Evolutionary conservation across 305 asterid genomes (phyloP), one percentile per base, ranked within the genome.

Genomic region (Solanum hybrid): DNA sequence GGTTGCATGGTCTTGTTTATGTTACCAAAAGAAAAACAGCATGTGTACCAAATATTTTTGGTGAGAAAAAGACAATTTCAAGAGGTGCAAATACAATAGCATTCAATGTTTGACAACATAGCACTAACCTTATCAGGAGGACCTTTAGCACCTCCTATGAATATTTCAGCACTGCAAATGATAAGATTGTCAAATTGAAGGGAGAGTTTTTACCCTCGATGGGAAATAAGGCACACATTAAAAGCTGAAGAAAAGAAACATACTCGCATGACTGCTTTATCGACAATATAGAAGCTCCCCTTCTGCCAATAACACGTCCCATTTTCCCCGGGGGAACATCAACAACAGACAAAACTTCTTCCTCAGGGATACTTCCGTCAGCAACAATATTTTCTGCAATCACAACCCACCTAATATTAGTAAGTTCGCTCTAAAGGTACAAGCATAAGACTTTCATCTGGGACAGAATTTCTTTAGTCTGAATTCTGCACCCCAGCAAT

Each of bases 191-290:
- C 90, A 89, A 51, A 84, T 83, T 83, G 29, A 7, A 38, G n/a
- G 65, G 73, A 27, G 87, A 15, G 38, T 15, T 83, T 45, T 83
- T 29, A 83, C 36, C 38, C 73, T 32, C 32, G 4, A 15, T 11
- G 11, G 85, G 20, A 3, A 79, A 31, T 20, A 79, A 57, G 31
- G 77, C 77, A 31, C 31, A 51, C 76, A 57, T 51, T 84, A 51
- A 51, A 32, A 22, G 29, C 72, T 57, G 29, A 85, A 57, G 31
- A 38, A 85, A 57, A 85, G 88, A 85, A 57, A 79, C 94, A 77
- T 95, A 97, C 99, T 97, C 92, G 99, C 98, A 96, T 10, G 98
- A 94, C 89, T 95, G 94, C 95, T 97, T 97, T 89, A 97, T 92
- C 2, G 96, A 87, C 94, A 96, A 89, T 92, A 97, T 97, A 91